Percentiles rank a stretch among this genome's conserved stretches.
Evolutionary conservation across 441 rosid genomes (phyloP).

Genomic region (Gossypium aridum): DNA sequence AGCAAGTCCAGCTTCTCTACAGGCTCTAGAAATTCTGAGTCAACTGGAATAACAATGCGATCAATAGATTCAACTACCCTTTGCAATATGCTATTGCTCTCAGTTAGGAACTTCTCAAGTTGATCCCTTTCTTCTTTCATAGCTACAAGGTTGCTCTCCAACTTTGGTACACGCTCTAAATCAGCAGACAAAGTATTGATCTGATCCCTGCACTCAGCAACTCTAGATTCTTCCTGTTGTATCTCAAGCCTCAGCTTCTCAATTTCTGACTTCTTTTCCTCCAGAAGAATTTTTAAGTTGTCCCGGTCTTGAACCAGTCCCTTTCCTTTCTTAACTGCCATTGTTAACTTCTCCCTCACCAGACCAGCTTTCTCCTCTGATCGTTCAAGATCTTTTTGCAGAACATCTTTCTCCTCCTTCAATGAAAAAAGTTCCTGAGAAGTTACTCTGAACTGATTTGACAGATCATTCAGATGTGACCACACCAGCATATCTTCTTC

Average conservation of each 20-base stretch:
- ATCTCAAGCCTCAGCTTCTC: constrained; percentile 57
- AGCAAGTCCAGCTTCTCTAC: constrained; percentile 60
- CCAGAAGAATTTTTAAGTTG: constrained; percentile 52
- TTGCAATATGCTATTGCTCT: constrained; percentile 54
- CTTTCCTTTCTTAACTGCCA: constrained; percentile 96
- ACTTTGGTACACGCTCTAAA: constrained; percentile 42
- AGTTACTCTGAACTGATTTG: constrained; percentile 31
- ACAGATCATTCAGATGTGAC: constrained; percentile 38
- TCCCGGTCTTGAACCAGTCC: constrained; percentile 84
- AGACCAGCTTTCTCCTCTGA: constrained; percentile 77
- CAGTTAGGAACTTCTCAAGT: constrained; percentile 48
- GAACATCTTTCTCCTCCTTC: constrained; percentile 50
- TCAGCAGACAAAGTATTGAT: constrained; percentile 45
- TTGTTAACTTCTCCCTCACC: constrained; percentile 74
- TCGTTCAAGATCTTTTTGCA: constrained; percentile 65
- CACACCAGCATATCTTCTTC: constrained; percentile 51
- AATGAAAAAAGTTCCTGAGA: constrained; percentile 37
- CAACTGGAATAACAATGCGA: constrained; percentile 39
- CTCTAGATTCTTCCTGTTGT: constrained; percentile 44
- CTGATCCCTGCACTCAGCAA: constrained; percentile 48
- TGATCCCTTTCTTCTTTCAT: constrained; percentile 48
- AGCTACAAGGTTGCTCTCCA: constrained; percentile 61
- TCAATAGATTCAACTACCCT: constrained; percentile 51
- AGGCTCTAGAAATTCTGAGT: constrained; percentile 45
- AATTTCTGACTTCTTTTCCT: constrained; percentile 61